Conservation (phyloP, 306 rosid genomes). For the Ormosia semicastrata region DNA sequence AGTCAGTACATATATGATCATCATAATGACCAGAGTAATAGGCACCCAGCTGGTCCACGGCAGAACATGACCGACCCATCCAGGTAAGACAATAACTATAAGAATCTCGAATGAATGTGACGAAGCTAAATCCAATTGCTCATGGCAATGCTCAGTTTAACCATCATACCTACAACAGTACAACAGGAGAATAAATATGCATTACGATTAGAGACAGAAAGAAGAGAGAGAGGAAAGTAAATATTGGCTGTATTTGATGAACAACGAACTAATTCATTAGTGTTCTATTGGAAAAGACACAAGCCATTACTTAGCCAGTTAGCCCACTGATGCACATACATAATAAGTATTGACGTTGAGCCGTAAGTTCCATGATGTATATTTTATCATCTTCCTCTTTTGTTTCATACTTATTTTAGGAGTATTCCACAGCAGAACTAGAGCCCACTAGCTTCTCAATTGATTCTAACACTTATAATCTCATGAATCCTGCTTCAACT, state of each 20-base stretch:
- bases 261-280: background rate
- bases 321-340: background rate
- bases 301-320: background rate
- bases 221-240: background rate
- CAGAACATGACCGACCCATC: background rate
- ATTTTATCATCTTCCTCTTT: background rate
- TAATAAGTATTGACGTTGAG: background rate
- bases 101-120: constrained; percentile 23
- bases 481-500: constrained; percentile 1
- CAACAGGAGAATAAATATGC: constrained; percentile 2
- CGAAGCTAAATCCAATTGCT: constrained; percentile 26
- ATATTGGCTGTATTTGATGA: background rate
- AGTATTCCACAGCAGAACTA: background rate
- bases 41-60: constrained; percentile 8
- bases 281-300: background rate
- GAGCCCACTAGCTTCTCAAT: background rate
- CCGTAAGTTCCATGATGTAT: background rate
- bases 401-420: background rate
- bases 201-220: background rate
- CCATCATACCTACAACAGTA: constrained; percentile 39
- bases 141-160: constrained; percentile 11
- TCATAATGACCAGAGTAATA: constrained; percentile 13
- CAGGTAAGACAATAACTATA: background rate
- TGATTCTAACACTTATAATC: background rate
- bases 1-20: constrained; percentile 39